Percentiles rank a stretch among this genome's conserved stretches.
These are phyloP conservation scores for Nemania diffusa DNA, from an alignment of 2,329 filamentous ascomycete species.

Conservation along the genomic window DNA sequence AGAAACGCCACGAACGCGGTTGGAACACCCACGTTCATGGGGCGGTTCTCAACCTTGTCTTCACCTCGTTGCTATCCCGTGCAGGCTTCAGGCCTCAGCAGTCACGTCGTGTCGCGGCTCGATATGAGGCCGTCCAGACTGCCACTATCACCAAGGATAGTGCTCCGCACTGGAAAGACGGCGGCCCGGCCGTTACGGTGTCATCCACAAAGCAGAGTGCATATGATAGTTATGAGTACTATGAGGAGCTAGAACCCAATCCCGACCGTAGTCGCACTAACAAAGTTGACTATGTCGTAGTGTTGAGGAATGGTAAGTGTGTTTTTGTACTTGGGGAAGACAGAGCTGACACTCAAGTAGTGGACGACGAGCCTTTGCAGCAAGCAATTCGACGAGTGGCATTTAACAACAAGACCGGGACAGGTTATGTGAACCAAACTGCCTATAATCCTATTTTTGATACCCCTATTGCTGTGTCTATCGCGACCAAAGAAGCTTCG, in stretches of 20 bases:
- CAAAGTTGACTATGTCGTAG: not conserved
- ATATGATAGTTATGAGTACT: not conserved
- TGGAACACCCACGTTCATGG: not conserved
- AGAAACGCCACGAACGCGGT: not conserved
- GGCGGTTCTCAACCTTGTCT: not conserved
- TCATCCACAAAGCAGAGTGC: not conserved
- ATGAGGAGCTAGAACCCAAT: not conserved
- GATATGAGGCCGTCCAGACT: not conserved
- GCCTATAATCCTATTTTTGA: not conserved
- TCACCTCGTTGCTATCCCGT: not conserved
- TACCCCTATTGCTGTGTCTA: not conserved
- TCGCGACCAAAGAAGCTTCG: not conserved
- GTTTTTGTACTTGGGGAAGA: not conserved
- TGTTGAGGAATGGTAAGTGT: not conserved
- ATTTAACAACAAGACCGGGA: not conserved
- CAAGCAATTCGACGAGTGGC: not conserved
- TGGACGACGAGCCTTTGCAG: not conserved
- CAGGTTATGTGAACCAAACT: not conserved
- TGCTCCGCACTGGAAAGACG: not conserved
- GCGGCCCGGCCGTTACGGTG: not conserved
- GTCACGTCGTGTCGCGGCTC: not conserved
- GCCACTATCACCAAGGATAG: not conserved
- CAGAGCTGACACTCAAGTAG: not conserved
- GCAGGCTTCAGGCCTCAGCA: not conserved
- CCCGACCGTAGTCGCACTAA: not conserved